A percentile compares a stretch with the other conserved stretches of the same genome.
Evolutionary conservation across 345 rosid species (phyloP).

Genomic region (rapeseed (Brassica napus)): DNA sequence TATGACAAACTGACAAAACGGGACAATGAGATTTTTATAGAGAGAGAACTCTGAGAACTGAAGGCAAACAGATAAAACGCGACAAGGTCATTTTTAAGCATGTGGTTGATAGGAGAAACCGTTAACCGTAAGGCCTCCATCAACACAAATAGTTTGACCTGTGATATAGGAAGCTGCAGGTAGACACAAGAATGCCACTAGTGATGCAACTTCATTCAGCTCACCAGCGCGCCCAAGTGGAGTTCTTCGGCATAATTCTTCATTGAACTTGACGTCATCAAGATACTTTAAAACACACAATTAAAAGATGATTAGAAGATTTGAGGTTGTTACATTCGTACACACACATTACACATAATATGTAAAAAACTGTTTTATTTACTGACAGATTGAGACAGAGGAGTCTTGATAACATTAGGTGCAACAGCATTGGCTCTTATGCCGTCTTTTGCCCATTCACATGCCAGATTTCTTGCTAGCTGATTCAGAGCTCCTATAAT

Average conservation of each 20-base stretch:
- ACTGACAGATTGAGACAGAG: too few species aligned
- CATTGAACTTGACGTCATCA: background rate
- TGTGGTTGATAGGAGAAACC: constrained; percentile 35
- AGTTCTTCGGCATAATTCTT: constrained; percentile 31
- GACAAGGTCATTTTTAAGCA: background rate
- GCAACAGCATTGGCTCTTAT: constrained; percentile 41
- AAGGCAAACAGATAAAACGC: background rate
- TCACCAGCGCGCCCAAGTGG: constrained; percentile 54
- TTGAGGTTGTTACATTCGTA: too few species aligned
- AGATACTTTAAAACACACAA: too few species aligned
- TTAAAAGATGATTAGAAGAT: too few species aligned
- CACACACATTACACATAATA: too few species aligned
- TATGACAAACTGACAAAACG: background rate
- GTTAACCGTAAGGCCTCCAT: constrained; percentile 50
- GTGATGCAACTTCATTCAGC: constrained; percentile 50
- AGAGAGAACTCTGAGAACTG: background rate
- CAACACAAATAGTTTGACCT: constrained; percentile 58
- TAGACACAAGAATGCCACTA: constrained; percentile 54
- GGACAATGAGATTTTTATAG: background rate
- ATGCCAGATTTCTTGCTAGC: constrained; percentile 31
- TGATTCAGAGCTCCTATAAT: constrained; percentile 32
- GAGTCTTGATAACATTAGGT: constrained; percentile 33
- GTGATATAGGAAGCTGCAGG: constrained; percentile 63
- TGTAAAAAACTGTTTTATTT: too few species aligned
- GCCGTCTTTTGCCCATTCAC: constrained; percentile 35